Base-by-base conservation (phyloP, 306 rosid genomes). In the Fragaria iinumae region DNA sequence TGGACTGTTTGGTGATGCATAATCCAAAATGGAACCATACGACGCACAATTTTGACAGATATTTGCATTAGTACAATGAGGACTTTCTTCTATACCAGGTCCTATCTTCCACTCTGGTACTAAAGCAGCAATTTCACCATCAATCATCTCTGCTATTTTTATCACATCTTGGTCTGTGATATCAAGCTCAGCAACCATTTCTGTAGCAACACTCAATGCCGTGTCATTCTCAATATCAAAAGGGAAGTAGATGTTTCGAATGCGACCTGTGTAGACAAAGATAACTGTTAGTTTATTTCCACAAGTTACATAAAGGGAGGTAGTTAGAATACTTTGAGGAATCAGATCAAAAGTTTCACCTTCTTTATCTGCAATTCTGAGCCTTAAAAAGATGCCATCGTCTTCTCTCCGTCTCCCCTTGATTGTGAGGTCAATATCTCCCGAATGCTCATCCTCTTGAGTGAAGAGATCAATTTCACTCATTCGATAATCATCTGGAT, bases 221-320 rank as follows among this genome's bases (percentile, higher is more conserved):
- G 97, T 88, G 80, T 96, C 99, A 36, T 75, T 93, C 84, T 89
- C 94, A 6, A 79, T 79, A 87, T 96, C 96, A 34, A 96, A 96
- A 3, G 99, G 96, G 88, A 96, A 96, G 88, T 96, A 96, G 84
- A 96, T 93, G 76, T 96, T 96, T 79, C 99, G 85, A 79, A 96
- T 81, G 45, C 87, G 90, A 50, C 96, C 99, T 96, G 85, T 81
- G 74, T 0, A 77, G 69, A 72, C 34, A 13, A 20, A 78, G 81
- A 67, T 21, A 67, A 44, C 29, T 17, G 20, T 44, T 49, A 55
- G 67, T 21, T 63, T 74, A 55, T 64, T 38, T 56, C 13, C 69
- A 76, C 34, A 74, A 80, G 77, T 45, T 70, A 39, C 63, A 64
- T 45, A 34, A 63, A 52, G 83, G 83, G 67, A 77, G 59, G 11